These are phyloP conservation scores for Dendrobium huoshanense DNA, from an alignment of 106 monocot genomes.

Conservation along the genomic window DNA sequence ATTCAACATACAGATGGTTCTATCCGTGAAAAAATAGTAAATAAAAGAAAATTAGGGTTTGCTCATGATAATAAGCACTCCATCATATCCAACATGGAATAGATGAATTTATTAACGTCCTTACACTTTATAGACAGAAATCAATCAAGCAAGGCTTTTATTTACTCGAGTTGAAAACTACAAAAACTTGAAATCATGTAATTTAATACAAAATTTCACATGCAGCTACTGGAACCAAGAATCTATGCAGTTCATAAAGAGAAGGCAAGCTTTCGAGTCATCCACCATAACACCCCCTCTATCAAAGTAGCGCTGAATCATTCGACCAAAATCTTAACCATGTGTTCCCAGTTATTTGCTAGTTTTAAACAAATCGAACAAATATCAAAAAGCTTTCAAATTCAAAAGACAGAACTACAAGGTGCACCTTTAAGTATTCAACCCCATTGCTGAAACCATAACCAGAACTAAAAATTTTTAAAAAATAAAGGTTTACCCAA, in stretches of 20 bases:
- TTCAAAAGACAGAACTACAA: background rate
- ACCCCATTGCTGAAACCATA: background rate
- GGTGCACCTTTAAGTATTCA: background rate
- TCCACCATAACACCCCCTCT: background rate
- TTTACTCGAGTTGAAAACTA: background rate
- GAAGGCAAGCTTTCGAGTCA: background rate
- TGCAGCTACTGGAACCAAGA: background rate
- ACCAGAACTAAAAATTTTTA: background rate
- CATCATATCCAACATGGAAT: background rate
- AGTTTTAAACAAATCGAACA: background rate
- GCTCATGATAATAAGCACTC: background rate
- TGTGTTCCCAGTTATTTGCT: background rate
- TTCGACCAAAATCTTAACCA: background rate
- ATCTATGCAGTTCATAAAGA: background rate
- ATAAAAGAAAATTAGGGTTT: background rate
- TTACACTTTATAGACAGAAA: background rate
- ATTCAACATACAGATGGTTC: background rate
- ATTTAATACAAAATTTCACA: background rate
- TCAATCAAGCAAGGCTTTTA: background rate
- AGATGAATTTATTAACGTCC: background rate
- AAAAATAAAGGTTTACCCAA: background rate
- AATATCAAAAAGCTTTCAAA: background rate
- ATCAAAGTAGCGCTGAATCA: background rate
- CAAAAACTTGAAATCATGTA: background rate
- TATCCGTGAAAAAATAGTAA: background rate